phyloP scores from a whole-genome alignment of 371 early-diverging fungal genomes.

The Thermomucor indicae-seudaticae region DNA sequence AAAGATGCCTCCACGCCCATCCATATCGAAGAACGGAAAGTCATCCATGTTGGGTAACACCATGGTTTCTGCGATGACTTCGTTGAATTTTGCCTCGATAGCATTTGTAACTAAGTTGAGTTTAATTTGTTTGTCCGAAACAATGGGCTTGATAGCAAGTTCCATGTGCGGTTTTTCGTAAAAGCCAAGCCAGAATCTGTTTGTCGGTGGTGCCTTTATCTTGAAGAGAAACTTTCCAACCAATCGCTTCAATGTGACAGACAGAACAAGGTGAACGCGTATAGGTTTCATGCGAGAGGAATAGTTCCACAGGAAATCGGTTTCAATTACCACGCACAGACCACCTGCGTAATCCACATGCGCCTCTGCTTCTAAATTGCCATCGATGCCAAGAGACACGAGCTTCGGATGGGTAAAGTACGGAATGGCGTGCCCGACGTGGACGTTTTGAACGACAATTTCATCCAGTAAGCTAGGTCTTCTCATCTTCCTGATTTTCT shows the following conservation, averaged over 20 bases:
- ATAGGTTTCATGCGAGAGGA: conserved; percentile 59
- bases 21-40: conserved; percentile 66
- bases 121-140: conserved; percentile 80
- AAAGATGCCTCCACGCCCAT: conserved; percentile 64
- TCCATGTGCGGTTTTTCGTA: conserved; percentile 74
- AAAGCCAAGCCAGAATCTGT: conserved; percentile 88
- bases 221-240: conserved; percentile 71
- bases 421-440: conserved; percentile 80
- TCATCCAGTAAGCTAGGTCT: conserved; percentile 74
- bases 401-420: conserved; percentile 75
- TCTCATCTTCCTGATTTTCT: conserved; percentile 60
- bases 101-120: conserved; percentile 72
- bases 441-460: conserved; percentile 68
- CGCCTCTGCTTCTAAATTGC: conserved; percentile 70
- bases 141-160: conserved; percentile 76
- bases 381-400: conserved; percentile 57
- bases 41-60: conserved; percentile 93
- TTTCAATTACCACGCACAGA: conserved; percentile 65
- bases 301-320: conserved; percentile 45
- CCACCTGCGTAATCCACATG: conserved; percentile 77
- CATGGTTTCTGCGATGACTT: conserved; percentile 72
- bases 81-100: conserved; percentile 79
- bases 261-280: conserved; percentile 72
- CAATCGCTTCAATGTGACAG: conserved; percentile 62
- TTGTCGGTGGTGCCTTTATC: conserved; percentile 81